Evolutionary conservation across 331 rosid genomes (phyloP), one percentile per base, ranked within the genome.

Genomic region (Quercus phellos): DNA sequence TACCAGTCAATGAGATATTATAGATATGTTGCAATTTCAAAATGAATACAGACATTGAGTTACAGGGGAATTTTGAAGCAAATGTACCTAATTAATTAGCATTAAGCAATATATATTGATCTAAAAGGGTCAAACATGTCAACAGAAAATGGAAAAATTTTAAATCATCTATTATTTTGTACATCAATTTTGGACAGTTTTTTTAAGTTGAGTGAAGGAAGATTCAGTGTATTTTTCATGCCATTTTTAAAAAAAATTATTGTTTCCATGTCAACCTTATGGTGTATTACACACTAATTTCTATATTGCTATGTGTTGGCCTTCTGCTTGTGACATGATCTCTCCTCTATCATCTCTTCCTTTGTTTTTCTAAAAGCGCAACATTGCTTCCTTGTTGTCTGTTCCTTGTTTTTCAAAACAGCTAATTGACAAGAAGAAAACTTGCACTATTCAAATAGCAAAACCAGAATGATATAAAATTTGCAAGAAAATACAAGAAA

Each of bases 321-420:
- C 74, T 74, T 78, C 63, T 74, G 19, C 70, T 16, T 43, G 76
- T 77, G 72, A 73, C 51, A 58, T 73, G 54, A 58, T 24, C 66
- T 55, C 35, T 43, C 27, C 54, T 68, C 24, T 8, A 67, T 56
- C 73, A 21, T 59, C 16, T 77, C 68, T 71, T 71, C 80, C 70
- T 63, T 74, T 61, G 26, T 61, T 43, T 70, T 55, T 55, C 24
- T 67, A 32, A 38, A 43, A 4, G 46, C 30, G 17, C 30, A 38
- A 18, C 70, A 42, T 29, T 55, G 27, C 66, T 43, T 32, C 55
- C 34, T 51, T 54, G 5, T 34, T 21, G 61, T 24, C 50, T n/a
- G 16, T 77, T 72, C 71, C 53, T 69, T 2, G 0, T 58, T 58
- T 58, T 58, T 58, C 11, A 2, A 58, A 58, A 58, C 30, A 59